A percentile compares a stretch with the other conserved stretches of the same genome.
Evolutionary conservation across 1,139 yeast species (phyloP).

Genomic region (Candida neerlandica): DNA sequence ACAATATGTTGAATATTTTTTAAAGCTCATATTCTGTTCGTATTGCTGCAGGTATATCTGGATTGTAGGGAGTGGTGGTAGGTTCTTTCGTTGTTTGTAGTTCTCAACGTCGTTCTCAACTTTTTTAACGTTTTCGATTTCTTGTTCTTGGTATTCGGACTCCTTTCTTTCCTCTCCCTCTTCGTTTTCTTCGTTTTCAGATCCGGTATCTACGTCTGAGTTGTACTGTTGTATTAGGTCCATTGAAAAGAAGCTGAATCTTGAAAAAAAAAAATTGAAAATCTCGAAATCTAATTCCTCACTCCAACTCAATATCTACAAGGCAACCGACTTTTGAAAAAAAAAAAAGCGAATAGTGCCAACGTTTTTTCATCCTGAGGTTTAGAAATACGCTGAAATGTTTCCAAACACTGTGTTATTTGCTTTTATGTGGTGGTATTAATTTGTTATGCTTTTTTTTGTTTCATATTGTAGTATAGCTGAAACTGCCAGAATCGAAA

Average conservation of each 20-base stretch:
- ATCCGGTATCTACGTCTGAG: slow-evolving; percentile 13
- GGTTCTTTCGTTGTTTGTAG: background rate
- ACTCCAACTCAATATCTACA: no score
- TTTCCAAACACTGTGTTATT: no score
- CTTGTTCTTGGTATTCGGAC: background rate
- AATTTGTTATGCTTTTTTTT: no score
- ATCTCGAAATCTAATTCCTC: background rate
- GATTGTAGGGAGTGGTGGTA: slow-evolving; percentile 11
- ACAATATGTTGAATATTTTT: slow-evolving; percentile 5
- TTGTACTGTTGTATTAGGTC: slow-evolving; percentile 15
- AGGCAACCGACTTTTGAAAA: no score
- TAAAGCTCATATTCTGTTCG: slow-evolving; percentile 9
- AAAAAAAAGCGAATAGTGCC: no score
- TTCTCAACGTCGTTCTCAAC: background rate
- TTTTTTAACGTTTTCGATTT: background rate
- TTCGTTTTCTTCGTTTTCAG: slow-evolving; percentile 5
- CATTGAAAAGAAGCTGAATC: slow-evolving; percentile 7
- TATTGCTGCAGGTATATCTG: slow-evolving; percentile 16
- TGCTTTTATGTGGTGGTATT: no score
- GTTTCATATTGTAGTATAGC: no score
- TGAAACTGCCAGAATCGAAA: background rate
- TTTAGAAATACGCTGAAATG: no score
- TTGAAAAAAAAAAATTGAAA: background rate
- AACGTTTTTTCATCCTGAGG: no score
- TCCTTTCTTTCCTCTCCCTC: background rate